phyloP scores from a whole-genome alignment of 305 asterid genomes.

The Fraxinus latifolia region DNA sequence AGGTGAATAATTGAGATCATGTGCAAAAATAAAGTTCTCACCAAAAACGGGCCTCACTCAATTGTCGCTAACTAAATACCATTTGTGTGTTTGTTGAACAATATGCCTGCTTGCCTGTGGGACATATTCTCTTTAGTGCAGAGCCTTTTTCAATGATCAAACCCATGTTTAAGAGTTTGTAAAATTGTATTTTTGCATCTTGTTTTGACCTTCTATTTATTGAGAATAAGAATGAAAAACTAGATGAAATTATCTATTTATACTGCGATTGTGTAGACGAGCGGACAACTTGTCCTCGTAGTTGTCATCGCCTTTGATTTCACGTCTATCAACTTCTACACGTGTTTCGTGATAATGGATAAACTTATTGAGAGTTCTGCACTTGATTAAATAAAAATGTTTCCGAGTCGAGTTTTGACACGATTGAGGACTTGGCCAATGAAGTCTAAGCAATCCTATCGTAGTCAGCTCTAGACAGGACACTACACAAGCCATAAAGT shows the following conservation, averaged over 20 bases:
- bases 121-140: not conserved
- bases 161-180: not conserved
- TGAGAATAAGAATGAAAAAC: not conserved
- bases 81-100: constrained; percentile 15
- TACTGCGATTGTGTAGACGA: not conserved
- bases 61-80: constrained; percentile 23
- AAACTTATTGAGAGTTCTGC: no score
- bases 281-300: not conserved
- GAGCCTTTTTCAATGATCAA: not conserved
- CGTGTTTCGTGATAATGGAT: no score
- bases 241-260: not conserved
- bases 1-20: constrained; percentile 4
- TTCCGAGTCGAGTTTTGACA: not conserved
- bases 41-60: constrained; percentile 6
- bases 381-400: no score
- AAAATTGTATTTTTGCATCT: not conserved
- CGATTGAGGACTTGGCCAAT: not conserved
- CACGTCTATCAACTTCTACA: not conserved
- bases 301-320: not conserved
- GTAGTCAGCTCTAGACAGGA: not conserved
- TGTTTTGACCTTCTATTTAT: not conserved
- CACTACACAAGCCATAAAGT: not conserved
- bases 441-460: not conserved
- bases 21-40: constrained; percentile 18
- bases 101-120: not conserved